Evolutionary conservation across 148 eudicot genomes (phyloP).

Genomic region (Persicaria tinctoria): DNA sequence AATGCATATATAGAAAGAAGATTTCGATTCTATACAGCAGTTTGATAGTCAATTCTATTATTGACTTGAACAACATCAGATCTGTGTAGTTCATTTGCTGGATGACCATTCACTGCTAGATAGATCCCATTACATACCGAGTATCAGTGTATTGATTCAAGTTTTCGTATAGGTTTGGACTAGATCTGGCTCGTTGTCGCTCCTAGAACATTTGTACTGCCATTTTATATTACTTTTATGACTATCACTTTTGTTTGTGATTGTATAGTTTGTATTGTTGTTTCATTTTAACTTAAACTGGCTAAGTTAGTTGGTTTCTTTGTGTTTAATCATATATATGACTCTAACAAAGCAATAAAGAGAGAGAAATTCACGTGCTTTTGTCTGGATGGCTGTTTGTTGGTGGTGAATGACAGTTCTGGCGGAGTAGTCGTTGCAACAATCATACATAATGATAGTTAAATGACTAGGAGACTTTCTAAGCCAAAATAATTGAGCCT

Average conservation of each 20-base stretch:
- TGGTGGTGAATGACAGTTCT: conserved; percentile 1
- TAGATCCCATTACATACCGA: no score
- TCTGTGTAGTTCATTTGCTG: background rate
- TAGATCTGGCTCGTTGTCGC: background rate
- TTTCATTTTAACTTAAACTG: background rate
- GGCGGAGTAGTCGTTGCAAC: conserved; percentile 3
- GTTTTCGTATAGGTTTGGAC: background rate
- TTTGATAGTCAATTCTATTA: conserved; percentile 4
- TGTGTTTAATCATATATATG: background rate
- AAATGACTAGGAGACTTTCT: background rate
- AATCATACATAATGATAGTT: background rate
- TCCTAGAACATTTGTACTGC: conserved; percentile 4
- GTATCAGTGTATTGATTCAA: no score
- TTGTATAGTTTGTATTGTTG: background rate
- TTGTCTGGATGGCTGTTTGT: background rate
- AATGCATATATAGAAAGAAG: background rate
- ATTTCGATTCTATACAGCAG: background rate
- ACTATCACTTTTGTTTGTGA: background rate
- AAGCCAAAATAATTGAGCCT: background rate
- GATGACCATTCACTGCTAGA: no score
- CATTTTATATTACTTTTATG: background rate
- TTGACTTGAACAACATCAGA: background rate
- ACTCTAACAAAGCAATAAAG: background rate
- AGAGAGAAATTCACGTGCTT: background rate
- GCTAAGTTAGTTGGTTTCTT: background rate